Conservation (phyloP, 108 stramenopile species). For the Chaetoceros muelleri region DNA sequence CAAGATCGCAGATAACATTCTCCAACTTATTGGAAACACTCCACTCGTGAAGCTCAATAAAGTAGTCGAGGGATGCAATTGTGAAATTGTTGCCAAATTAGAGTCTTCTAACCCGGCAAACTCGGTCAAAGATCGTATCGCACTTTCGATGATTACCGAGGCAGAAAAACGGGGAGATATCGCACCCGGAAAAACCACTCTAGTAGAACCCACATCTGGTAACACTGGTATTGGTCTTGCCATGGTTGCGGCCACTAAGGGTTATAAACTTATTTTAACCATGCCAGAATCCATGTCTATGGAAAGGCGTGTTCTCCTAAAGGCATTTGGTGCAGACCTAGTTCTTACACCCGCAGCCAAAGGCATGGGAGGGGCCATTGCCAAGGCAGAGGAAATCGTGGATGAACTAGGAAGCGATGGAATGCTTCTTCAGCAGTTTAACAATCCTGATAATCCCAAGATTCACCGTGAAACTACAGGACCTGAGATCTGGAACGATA, state of each 20-base stretch:
- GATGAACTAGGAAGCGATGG: slow-evolving; percentile 30
- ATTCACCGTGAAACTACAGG: slow-evolving; percentile 75
- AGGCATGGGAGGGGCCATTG: slow-evolving; percentile 77
- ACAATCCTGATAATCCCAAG: slow-evolving; percentile 90
- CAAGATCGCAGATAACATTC: slow-evolving; percentile 74
- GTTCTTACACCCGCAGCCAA: slow-evolving; percentile 68
- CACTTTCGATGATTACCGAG: slow-evolving; percentile 65
- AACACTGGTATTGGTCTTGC: slow-evolving; percentile 88
- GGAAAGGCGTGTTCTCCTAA: slow-evolving; percentile 78
- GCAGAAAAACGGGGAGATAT: slow-evolving; percentile 82
- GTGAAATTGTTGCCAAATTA: slow-evolving; percentile 67
- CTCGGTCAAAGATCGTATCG: slow-evolving; percentile 86
- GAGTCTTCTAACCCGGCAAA: slow-evolving; percentile 84
- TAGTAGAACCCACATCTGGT: slow-evolving; percentile 85
- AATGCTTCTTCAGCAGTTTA: slow-evolving; percentile 83
- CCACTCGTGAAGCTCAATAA: slow-evolving; percentile 69
- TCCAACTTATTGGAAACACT: slow-evolving; percentile 79
- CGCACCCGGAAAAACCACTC: slow-evolving; percentile 51
- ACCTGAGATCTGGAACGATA: slow-evolving; percentile 68
- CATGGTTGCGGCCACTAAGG: slow-evolving; percentile 82
- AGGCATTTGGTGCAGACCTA: slow-evolving; percentile 70
- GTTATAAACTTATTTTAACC: slow-evolving; percentile 77
- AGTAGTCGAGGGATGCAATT: slow-evolving; percentile 42
- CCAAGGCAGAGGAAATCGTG: slow-evolving; percentile 43
- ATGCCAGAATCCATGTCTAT: slow-evolving; percentile 88